Conservation (phyloP, 306 rosid species). For the Prunus persica region DNA sequence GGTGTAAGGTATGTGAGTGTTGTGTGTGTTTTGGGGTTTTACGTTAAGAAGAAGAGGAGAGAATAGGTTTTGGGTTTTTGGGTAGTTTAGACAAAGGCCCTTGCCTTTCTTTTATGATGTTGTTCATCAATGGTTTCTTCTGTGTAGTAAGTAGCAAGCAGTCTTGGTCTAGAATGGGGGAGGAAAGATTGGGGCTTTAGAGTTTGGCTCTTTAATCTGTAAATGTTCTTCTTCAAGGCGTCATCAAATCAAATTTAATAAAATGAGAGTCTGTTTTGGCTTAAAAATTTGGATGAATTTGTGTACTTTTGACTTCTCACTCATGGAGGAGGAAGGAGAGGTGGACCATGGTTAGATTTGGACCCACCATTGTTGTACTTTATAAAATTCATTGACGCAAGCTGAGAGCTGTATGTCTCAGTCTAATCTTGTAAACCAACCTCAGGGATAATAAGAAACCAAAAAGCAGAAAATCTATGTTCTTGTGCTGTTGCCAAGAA, state of each 20-base stretch:
- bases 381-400: not conserved
- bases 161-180: not conserved
- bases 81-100: not conserved
- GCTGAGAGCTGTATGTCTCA: not conserved
- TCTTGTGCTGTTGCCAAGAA: no score
- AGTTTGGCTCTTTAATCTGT: not conserved
- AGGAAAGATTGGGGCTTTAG: not conserved
- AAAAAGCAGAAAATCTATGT: not conserved
- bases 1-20: not conserved
- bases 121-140: not conserved
- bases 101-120: not conserved
- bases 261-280: not conserved
- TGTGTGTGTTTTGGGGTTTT: not conserved
- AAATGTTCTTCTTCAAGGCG: not conserved
- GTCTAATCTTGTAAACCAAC: no score
- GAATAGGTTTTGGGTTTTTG: not conserved
- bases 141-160: not conserved
- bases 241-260: not conserved
- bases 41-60: no score
- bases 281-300: no score
- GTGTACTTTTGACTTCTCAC: no score
- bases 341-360: not conserved
- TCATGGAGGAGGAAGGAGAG: not conserved
- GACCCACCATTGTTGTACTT: constrained; percentile 2
- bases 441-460: no score